Evolutionary conservation across 2,329 filamentous ascomycete genomes (phyloP).

Genomic region (Coniochaeta ligniaria): DNA sequence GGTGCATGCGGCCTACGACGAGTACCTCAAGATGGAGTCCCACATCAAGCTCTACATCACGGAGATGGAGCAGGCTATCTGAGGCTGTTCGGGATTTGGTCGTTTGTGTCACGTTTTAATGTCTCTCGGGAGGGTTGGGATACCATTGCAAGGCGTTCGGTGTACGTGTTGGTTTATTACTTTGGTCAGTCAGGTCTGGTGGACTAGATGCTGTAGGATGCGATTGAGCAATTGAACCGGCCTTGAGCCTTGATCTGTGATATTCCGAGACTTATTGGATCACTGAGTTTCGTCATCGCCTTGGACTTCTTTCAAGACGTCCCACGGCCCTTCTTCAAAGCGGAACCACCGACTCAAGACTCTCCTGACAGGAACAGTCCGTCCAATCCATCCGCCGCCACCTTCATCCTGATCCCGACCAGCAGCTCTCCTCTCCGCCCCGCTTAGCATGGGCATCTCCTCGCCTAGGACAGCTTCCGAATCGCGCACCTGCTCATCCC

Average conservation of each 20-base stretch:
- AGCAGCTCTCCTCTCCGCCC: slow-evolving; percentile 36
- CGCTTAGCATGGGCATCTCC: slow-evolving; percentile 55
- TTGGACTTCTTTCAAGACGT: neutral
- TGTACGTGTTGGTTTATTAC: neutral
- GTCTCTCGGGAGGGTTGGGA: slow-evolving; percentile 11
- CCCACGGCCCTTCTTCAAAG: slow-evolving; percentile 33
- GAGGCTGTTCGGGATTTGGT: slow-evolving; percentile 9
- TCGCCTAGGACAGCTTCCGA: slow-evolving; percentile 37
- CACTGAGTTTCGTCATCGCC: neutral
- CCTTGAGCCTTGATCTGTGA: neutral
- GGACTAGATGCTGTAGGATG: neutral
- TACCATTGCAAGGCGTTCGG: slow-evolving; percentile 3
- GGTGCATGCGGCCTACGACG: slow-evolving; percentile 80
- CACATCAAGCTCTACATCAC: slow-evolving; percentile 97
- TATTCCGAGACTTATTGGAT: neutral
- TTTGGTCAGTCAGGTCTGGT: neutral
- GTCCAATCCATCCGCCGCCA: slow-evolving; percentile 48
- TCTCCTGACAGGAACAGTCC: slow-evolving; percentile 48
- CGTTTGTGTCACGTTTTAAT: slow-evolving; percentile 19
- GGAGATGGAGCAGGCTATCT: slow-evolving; percentile 91
- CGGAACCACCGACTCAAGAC: slow-evolving; percentile 61
- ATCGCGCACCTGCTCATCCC: slow-evolving; percentile 13
- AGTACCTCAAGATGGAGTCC: slow-evolving; percentile 95
- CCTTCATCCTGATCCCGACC: slow-evolving; percentile 23
- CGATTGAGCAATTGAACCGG: neutral